Evolutionary conservation across 2,329 filamentous ascomycete species (phyloP).

Genomic region (Lecanicillium sp.): DNA sequence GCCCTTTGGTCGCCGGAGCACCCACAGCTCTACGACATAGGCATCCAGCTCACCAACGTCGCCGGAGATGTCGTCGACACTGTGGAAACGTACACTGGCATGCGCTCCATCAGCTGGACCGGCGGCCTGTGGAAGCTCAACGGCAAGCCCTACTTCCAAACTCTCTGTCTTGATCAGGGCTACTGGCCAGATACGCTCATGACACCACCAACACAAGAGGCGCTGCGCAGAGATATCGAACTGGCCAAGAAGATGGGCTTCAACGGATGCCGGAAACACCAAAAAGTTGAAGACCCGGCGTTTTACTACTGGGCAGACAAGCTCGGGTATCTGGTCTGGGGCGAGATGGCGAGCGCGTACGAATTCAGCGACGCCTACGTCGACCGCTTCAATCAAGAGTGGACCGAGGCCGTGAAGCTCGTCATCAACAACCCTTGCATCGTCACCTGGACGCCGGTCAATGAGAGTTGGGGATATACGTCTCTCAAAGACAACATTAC

Average conservation of each 20-base stretch:
- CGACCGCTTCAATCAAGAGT: constrained; percentile 55
- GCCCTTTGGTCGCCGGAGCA: constrained; percentile 56
- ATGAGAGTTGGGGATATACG: constrained; percentile 57
- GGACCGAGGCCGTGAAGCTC: constrained; percentile 53
- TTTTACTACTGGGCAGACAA: constrained; percentile 56
- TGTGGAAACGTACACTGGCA: constrained; percentile 52
- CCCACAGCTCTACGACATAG: constrained; percentile 48
- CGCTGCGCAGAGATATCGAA: constrained; percentile 44
- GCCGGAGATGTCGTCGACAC: constrained; percentile 40
- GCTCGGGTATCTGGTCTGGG: constrained; percentile 56
- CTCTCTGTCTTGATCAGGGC: constrained; percentile 52
- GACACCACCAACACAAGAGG: constrained; percentile 43
- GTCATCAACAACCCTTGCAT: constrained; percentile 60
- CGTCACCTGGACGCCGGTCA: constrained; percentile 60
- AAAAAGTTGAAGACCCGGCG: constrained; percentile 54
- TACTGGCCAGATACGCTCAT: constrained; percentile 56
- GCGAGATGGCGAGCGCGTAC: constrained; percentile 58
- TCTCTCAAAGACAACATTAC: constrained; percentile 45
- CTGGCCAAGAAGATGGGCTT: constrained; percentile 54
- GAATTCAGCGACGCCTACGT: constrained; percentile 52
- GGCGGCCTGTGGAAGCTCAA: constrained; percentile 54
- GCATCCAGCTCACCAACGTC: constrained; percentile 41
- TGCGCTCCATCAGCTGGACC: constrained; percentile 53
- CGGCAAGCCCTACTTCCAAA: constrained; percentile 51
- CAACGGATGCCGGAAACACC: constrained; percentile 58